Conservation (phyloP, 2,329 filamentous ascomycete genomes). For the Nothophaeocryptopus gaeumannii region DNA sequence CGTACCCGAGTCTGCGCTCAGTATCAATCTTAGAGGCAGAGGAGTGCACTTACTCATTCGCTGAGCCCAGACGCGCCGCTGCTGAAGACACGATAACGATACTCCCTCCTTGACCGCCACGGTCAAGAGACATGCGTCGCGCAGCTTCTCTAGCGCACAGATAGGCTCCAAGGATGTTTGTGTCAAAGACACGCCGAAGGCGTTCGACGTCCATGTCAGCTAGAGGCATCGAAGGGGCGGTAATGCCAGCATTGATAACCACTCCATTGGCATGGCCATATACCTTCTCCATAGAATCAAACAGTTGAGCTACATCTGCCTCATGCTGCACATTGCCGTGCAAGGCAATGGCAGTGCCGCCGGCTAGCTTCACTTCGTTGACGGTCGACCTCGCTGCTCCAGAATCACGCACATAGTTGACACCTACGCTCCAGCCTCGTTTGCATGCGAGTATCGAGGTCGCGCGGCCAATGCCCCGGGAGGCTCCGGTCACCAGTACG, state of each 20-base stretch:
- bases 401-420: constrained; percentile 27
- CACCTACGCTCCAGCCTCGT: constrained; percentile 28
- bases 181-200: constrained; percentile 25
- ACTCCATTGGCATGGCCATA: constrained; percentile 26
- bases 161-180: constrained; percentile 29
- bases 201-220: constrained; percentile 27
- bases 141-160: constrained; percentile 31
- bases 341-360: constrained; percentile 20
- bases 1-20: constrained; percentile 24
- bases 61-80: constrained; percentile 27
- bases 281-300: constrained; percentile 22
- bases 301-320: constrained; percentile 23
- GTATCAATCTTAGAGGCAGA: constrained; percentile 31
- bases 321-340: constrained; percentile 27
- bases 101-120: constrained; percentile 15
- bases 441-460: constrained; percentile 24
- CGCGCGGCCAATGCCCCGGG: constrained; percentile 28
- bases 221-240: constrained; percentile 21
- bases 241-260: constrained; percentile 32
- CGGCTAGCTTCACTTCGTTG: constrained; percentile 21
- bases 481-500: constrained; percentile 27
- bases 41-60: constrained; percentile 30
- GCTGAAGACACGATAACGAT: constrained; percentile 31
- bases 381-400: constrained; percentile 21
- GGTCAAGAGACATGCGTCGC: constrained; percentile 18